Evolutionary conservation across 257 asterid genomes (phyloP), one percentile per base, ranked within the genome.

Genomic region (Capsicum chinense): DNA sequence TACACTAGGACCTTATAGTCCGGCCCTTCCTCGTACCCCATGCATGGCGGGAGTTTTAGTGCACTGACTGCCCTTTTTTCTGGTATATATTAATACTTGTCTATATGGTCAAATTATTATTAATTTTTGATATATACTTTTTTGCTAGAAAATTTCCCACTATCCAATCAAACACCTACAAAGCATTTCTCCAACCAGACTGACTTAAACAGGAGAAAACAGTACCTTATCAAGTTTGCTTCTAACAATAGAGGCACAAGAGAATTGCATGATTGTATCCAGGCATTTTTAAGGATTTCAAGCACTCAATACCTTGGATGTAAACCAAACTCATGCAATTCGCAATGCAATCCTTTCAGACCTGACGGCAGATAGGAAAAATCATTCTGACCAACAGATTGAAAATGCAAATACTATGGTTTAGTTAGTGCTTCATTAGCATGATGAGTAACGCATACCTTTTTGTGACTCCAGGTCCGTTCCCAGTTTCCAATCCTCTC

Each of bases 321-420:
- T 83, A 86, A 3, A 10, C 62, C 60, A 88, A 60, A 63, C 79
- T 85, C 84, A 83, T 52, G 86, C 90, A 88, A 76, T 88, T 88
- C 3, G 87, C 83, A 33, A 74, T 68, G 63, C 6, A 85, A 82
- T 64, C 86, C 84, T 71, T 62, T 83, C 73, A 88, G 79, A 85
- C 88, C 85, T 17, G 87, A 85, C 3, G 90, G 90, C 8, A 88
- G 85, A 47, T 86, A 6, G 39, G 35, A 63, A 56, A 88, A 70
- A 80, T 63, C 78, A 52, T 85, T 88, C 50, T 50, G 54, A 83
- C 88, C 80, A 16, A 26, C 33, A 26, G 33, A 26, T 26, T 26
- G 33, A 26, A 26, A 26, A 26, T 26, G 1, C 33, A 26, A 26
- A 26, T 2, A 26, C 33, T 26, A 26, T 26, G 33, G 33, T 26